phyloP scores from a whole-genome alignment of 305 asterid genomes.

The Andrographis paniculata region DNA sequence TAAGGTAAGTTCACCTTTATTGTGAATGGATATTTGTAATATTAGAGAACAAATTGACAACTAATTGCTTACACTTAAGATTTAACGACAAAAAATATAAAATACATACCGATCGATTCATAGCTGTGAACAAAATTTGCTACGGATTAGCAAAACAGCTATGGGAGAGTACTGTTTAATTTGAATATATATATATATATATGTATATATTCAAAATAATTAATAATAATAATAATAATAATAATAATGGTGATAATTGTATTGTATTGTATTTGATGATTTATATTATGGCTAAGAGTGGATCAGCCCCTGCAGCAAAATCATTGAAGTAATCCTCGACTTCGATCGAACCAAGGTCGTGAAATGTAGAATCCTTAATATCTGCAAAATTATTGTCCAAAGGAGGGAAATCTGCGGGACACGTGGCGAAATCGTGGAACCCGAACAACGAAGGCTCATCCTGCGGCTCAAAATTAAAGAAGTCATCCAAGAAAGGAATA shows the following conservation, averaged over 20 bases:
- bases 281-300: neutral
- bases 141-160: constrained; percentile 36
- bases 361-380: constrained; percentile 27
- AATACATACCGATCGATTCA: constrained; percentile 29
- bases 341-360: constrained; percentile 34
- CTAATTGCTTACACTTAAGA: neutral
- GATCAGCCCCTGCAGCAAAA: neutral
- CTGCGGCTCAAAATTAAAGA: constrained; percentile 35
- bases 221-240: too few species aligned
- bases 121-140: constrained; percentile 48
- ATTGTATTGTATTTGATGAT: too few species aligned
- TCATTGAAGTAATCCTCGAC: constrained; percentile 24
- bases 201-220: too few species aligned
- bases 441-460: constrained; percentile 24
- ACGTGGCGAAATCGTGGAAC: constrained; percentile 20
- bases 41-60: too few species aligned
- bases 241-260: too few species aligned
- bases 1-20: too few species aligned
- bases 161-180: neutral
- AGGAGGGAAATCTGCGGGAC: constrained; percentile 22
- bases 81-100: neutral
- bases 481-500: constrained; percentile 41
- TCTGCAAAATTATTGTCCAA: constrained; percentile 16
- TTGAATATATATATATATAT: too few species aligned
- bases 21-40: too few species aligned